Percentiles rank a stretch among this genome's conserved stretches.
phyloP scores from a whole-genome alignment of 768 basidiomycete species.

The Phylloporus sp. region DNA sequence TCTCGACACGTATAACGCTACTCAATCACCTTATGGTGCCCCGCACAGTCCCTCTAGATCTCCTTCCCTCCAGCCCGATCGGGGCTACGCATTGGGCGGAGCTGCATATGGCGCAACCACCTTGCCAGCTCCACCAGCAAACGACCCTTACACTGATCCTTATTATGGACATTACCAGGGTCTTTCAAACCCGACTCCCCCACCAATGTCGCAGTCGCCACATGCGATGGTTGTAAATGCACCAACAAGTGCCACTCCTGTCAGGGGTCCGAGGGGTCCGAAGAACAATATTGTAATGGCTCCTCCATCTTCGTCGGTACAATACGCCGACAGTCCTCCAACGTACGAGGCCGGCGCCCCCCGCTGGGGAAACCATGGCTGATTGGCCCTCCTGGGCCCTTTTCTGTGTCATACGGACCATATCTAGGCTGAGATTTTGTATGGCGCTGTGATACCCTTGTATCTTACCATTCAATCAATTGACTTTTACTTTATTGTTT shows the following conservation, averaged over 20 bases:
- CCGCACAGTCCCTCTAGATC: constrained; percentile 13
- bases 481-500: background rate
- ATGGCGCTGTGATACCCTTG: constrained; percentile 23
- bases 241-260: constrained; percentile 33
- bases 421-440: constrained; percentile 11
- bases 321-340: constrained; percentile 56
- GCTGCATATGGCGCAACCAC: constrained; percentile 49
- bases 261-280: constrained; percentile 40
- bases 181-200: constrained; percentile 18
- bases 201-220: constrained; percentile 34
- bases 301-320: constrained; percentile 16
- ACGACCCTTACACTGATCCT: constrained; percentile 25
- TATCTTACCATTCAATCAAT: constrained; percentile 10
- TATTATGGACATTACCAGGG: constrained; percentile 25
- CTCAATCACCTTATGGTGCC: constrained; percentile 15
- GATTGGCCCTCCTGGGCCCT: background rate
- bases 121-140: constrained; percentile 38
- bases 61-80: constrained; percentile 34
- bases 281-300: constrained; percentile 24
- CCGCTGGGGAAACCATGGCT: constrained; percentile 46
- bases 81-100: constrained; percentile 54
- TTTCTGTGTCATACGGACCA: constrained; percentile 16
- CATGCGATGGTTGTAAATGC: constrained; percentile 29
- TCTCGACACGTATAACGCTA: constrained; percentile 38
- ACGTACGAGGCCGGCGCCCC: constrained; percentile 54